Conservation (phyloP, 768 basidiomycete species). For the Leucogyrophana mollusca region DNA sequence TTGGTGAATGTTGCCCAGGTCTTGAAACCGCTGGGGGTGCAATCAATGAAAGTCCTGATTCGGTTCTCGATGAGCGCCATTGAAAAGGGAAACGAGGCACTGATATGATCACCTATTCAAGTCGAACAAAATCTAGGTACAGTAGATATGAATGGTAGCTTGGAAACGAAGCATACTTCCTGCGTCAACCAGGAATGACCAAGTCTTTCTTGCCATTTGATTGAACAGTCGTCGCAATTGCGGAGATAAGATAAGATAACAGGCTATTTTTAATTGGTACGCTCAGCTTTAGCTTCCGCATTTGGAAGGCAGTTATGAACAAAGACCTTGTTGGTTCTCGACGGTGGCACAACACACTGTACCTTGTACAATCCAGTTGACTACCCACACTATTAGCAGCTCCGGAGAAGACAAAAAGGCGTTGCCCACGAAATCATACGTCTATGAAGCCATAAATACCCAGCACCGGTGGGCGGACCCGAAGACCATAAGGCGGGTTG, state of each 20-base stretch:
- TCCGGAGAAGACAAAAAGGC: background rate
- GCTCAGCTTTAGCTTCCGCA: background rate
- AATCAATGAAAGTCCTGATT: conserved; percentile 75
- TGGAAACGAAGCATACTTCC: too few relatives aligned
- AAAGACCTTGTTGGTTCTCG: background rate
- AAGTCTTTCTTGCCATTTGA: too few relatives aligned
- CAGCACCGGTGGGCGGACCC: background rate
- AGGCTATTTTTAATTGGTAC: too few relatives aligned
- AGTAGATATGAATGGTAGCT: too few relatives aligned
- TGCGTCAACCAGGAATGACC: too few relatives aligned
- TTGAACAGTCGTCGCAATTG: too few relatives aligned
- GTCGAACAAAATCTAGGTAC: conserved; percentile 61
- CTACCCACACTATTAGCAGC: background rate
- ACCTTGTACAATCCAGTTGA: background rate
- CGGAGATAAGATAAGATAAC: too few relatives aligned
- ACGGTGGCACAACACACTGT: background rate
- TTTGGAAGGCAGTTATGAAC: background rate
- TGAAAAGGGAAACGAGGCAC: background rate
- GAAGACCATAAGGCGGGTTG: background rate
- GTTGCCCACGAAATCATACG: conserved; percentile 2
- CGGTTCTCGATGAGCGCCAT: conserved; percentile 2
- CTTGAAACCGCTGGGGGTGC: conserved; percentile 76
- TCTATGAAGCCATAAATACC: background rate
- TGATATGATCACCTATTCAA: conserved; percentile 54
- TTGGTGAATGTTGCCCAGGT: conserved; percentile 73